These are phyloP conservation scores for Yamadazyma spencermartinsiae DNA, from an alignment of 1,139 yeast species.

Conservation along the genomic window DNA sequence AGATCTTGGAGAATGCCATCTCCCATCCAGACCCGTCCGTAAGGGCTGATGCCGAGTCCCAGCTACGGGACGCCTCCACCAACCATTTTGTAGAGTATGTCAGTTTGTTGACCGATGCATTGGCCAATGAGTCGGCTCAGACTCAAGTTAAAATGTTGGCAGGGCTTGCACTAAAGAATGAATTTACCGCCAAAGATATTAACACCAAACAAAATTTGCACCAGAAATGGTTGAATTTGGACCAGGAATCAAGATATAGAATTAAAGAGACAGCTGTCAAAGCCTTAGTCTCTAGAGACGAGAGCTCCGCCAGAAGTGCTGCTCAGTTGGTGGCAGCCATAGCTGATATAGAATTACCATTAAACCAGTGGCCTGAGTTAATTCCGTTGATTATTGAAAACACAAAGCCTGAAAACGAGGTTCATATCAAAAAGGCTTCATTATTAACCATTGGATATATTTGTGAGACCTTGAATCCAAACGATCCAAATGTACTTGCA, in stretches of 20 bases:
- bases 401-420: slow-evolving; percentile 76
- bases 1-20: slow-evolving; percentile 76
- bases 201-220: slow-evolving; percentile 52
- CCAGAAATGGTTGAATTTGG: slow-evolving; percentile 63
- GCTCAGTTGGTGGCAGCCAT: slow-evolving; percentile 96
- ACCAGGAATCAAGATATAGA: slow-evolving; percentile 52
- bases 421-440: slow-evolving; percentile 80
- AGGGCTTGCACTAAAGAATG: slow-evolving; percentile 84
- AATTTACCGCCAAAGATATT: slow-evolving; percentile 74
- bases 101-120: slow-evolving; percentile 67
- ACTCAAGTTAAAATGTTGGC: slow-evolving; percentile 92
- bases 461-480: slow-evolving; percentile 91
- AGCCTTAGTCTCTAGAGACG: slow-evolving; percentile 66
- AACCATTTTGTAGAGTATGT: slow-evolving; percentile 76
- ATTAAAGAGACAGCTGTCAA: slow-evolving; percentile 69
- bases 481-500: slow-evolving; percentile 71
- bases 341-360: slow-evolving; percentile 91
- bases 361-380: slow-evolving; percentile 84
- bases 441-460: slow-evolving; percentile 90
- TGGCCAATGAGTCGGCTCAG: slow-evolving; percentile 64
- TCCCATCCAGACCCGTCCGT: slow-evolving; percentile 63
- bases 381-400: slow-evolving; percentile 82
- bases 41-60: slow-evolving; percentile 80
- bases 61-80: slow-evolving; percentile 69
- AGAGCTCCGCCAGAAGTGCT: slow-evolving; percentile 81